A percentile compares a stretch with the other conserved stretches of the same genome.
These are phyloP conservation scores for Plenodomus lindquistii DNA, from an alignment of 2,329 filamentous ascomycete genomes.

Conservation along the genomic window DNA sequence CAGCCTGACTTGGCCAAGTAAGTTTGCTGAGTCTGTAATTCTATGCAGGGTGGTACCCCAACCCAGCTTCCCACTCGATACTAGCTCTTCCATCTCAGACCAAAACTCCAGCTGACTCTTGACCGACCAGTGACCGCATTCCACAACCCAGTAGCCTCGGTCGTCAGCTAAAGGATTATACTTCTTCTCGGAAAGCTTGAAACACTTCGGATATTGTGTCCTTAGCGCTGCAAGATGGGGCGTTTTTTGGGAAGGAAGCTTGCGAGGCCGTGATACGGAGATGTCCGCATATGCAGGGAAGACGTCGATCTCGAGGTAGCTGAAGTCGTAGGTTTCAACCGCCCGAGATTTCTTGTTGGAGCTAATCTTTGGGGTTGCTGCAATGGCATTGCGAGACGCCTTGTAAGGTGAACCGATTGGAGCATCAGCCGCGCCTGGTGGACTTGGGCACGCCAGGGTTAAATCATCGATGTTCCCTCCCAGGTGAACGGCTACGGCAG, in stretches of 20 bases:
- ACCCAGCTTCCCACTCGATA: slow-evolving; percentile 63
- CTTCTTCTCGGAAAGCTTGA: slow-evolving; percentile 43
- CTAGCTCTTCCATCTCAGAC: slow-evolving; percentile 63
- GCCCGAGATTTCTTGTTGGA: not conserved
- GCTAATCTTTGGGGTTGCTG: too few species aligned
- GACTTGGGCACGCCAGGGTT: not conserved
- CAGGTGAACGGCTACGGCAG: too few species aligned
- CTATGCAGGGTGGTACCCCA: slow-evolving; percentile 67
- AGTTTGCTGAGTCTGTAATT: slow-evolving; percentile 16
- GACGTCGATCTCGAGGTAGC: slow-evolving; percentile 23
- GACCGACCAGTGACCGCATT: slow-evolving; percentile 59
- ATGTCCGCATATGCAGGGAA: slow-evolving; percentile 30
- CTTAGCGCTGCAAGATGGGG: slow-evolving; percentile 30
- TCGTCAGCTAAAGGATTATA: slow-evolving; percentile 63
- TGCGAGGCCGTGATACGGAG: slow-evolving; percentile 17
- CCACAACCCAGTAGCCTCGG: slow-evolving; percentile 76
- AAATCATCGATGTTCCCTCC: not conserved
- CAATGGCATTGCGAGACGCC: too few species aligned
- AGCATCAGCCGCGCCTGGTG: not conserved
- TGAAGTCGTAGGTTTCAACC: slow-evolving; percentile 22
- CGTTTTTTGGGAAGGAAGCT: slow-evolving; percentile 36
- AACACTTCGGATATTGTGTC: slow-evolving; percentile 33
- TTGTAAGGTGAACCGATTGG: not conserved
- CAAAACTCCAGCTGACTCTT: slow-evolving; percentile 60
- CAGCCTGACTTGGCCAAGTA: slow-evolving; percentile 58